Percentiles rank a stretch among this genome's conserved stretches.
These are phyloP conservation scores for Centaurea solstitialis DNA, from an alignment of 129 eudicot genomes.

Conservation along the genomic window DNA sequence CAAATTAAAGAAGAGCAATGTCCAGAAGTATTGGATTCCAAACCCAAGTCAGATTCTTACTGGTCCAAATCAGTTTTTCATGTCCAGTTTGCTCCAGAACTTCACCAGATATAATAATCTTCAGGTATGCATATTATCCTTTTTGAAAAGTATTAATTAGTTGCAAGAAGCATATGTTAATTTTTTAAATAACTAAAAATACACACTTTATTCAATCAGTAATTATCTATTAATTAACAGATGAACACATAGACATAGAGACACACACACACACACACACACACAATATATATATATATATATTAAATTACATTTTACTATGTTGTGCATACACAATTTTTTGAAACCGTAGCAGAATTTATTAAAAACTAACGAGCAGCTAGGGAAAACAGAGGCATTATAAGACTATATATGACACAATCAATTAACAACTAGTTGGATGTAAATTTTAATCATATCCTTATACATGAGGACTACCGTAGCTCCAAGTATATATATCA, in stretches of 20 bases:
- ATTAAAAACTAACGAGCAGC: too few relatives aligned
- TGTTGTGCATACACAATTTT: background rate
- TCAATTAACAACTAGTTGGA: background rate
- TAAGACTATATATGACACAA: too few relatives aligned
- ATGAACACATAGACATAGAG: too few relatives aligned
- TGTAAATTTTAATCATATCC: background rate
- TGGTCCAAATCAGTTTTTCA: constrained; percentile 64
- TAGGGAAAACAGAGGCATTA: too few relatives aligned
- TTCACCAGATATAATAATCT: constrained; percentile 68
- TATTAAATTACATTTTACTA: background rate
- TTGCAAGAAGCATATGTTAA: background rate
- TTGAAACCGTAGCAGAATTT: too few relatives aligned
- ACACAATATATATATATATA: background rate
- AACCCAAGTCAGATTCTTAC: constrained; percentile 61
- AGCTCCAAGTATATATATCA: background rate
- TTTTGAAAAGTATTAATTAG: background rate
- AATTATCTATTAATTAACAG: background rate
- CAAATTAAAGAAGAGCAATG: constrained; percentile 8
- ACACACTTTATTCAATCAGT: background rate
- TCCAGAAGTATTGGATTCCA: constrained; percentile 52
- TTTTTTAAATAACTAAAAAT: background rate
- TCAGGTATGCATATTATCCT: constrained; percentile 43
- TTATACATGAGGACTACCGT: background rate
- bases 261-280: too few relatives aligned
- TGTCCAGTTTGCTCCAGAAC: constrained; percentile 66